Conservation (phyloP, 306 rosid species). For the Comarum palustre region DNA sequence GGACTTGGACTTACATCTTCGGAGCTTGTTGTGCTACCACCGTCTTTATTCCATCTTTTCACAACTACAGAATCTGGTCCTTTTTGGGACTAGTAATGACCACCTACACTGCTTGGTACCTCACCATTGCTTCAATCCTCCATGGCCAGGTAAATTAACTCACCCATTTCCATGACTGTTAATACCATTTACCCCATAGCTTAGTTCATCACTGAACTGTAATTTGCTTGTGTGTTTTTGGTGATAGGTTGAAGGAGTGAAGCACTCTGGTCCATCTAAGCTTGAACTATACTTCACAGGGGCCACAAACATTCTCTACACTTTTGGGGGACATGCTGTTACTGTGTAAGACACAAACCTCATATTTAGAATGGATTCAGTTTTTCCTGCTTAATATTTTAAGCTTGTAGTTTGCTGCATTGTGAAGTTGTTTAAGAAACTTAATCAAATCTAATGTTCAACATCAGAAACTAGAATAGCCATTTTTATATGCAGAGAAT, state of each 20-base stretch:
- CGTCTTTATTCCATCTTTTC: constrained; percentile 94
- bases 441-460: too few species aligned
- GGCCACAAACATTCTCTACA: constrained; percentile 99
- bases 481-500: constrained; percentile 7
- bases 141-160: constrained; percentile 73
- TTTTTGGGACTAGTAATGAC: constrained; percentile 94
- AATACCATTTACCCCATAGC: background rate
- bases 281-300: constrained; percentile 92
- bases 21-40: constrained; percentile 99
- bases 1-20: constrained; percentile 97
- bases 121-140: constrained; percentile 73
- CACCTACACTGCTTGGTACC: constrained; percentile 99
- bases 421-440: background rate
- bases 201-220: background rate
- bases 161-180: background rate
- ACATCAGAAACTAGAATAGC: too few species aligned
- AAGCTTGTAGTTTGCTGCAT: constrained; percentile 13
- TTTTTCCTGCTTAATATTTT: background rate
- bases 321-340: constrained; percentile 99
- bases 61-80: constrained; percentile 96
- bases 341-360: constrained; percentile 79
- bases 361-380: constrained; percentile 9
- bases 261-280: constrained; percentile 89
- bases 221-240: background rate
- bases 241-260: constrained; percentile 75